A percentile compares a stretch with the other conserved stretches of the same genome.
Conservation (phyloP, 2,329 filamentous ascomycete genomes). For the Phialocephala sp. region DNA sequence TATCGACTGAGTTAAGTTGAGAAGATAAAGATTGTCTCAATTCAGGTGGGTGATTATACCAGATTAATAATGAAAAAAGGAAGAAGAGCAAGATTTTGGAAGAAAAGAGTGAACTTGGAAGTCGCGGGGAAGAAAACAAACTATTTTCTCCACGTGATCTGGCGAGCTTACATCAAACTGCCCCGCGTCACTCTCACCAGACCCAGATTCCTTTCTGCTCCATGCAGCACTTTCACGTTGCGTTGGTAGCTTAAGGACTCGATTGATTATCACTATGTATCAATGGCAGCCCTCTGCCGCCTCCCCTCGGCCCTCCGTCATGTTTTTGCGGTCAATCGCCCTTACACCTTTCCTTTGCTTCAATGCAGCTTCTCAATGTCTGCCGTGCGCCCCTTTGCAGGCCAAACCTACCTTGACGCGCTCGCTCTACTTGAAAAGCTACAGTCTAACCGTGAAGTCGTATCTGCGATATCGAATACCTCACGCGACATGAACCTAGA, state of each 20-base stretch:
- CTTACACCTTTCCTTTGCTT: background rate
- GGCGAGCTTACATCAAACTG: background rate
- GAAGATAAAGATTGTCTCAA: no score
- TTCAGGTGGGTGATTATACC: no score
- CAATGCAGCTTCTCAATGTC: slow-evolving; percentile 15
- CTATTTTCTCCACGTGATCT: background rate
- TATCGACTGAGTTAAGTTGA: no score
- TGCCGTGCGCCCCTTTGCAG: background rate
- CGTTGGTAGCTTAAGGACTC: background rate
- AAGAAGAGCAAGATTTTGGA: no score
- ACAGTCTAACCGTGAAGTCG: slow-evolving; percentile 38
- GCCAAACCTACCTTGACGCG: slow-evolving; percentile 33
- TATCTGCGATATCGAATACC: slow-evolving; percentile 29
- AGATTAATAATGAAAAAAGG: no score
- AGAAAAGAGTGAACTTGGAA: no score
- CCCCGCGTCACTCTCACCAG: background rate
- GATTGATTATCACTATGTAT: background rate
- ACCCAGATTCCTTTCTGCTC: no score
- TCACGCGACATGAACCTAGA: slow-evolving; percentile 32
- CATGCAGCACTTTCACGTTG: background rate
- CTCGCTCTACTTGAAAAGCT: slow-evolving; percentile 35
- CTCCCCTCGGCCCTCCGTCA: slow-evolving; percentile 19
- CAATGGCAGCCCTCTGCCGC: slow-evolving; percentile 20
- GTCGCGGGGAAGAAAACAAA: no score
- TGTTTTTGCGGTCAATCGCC: slow-evolving; percentile 1